These are phyloP conservation scores for Arthrinium puccinioides DNA, from an alignment of 2,329 filamentous ascomycete genomes.

Conservation along the genomic window DNA sequence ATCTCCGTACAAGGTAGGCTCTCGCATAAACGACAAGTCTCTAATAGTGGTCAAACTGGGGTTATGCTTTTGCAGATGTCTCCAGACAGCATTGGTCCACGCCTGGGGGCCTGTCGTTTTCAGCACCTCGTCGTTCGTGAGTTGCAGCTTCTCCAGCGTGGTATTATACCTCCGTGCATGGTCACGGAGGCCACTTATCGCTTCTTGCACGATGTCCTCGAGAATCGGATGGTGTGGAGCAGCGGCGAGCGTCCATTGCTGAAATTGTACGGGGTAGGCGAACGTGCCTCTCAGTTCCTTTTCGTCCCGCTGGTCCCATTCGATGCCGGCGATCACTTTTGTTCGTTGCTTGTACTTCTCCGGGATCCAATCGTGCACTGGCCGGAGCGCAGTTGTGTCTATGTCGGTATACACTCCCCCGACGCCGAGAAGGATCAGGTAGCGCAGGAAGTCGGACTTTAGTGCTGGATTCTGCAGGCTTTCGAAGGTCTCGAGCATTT, in stretches of 20 bases:
- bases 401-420: conserved; percentile 8
- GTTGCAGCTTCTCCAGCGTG: neutral
- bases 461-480: conserved; percentile 6
- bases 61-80: neutral
- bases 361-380: conserved; percentile 5
- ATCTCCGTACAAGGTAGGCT: conserved; percentile 4
- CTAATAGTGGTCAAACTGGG: neutral
- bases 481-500: conserved; percentile 6
- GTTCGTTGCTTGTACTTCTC: neutral
- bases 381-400: conserved; percentile 2
- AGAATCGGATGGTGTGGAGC: conserved; percentile 2
- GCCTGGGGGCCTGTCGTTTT: conserved; percentile 4
- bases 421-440: conserved; percentile 5
- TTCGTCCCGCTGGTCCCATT: conserved; percentile 3
- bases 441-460: conserved; percentile 8
- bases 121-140: conserved; percentile 2
- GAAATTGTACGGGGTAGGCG: conserved; percentile 5
- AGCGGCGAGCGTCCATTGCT: conserved; percentile 6
- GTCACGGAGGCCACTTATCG: neutral
- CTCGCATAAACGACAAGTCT: neutral
- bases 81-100: conserved; percentile 5
- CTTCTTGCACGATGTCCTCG: neutral
- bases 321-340: conserved; percentile 5
- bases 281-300: neutral
- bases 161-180: neutral